phyloP scores from a whole-genome alignment of 441 rosid genomes.

The Kokia cookei region DNA sequence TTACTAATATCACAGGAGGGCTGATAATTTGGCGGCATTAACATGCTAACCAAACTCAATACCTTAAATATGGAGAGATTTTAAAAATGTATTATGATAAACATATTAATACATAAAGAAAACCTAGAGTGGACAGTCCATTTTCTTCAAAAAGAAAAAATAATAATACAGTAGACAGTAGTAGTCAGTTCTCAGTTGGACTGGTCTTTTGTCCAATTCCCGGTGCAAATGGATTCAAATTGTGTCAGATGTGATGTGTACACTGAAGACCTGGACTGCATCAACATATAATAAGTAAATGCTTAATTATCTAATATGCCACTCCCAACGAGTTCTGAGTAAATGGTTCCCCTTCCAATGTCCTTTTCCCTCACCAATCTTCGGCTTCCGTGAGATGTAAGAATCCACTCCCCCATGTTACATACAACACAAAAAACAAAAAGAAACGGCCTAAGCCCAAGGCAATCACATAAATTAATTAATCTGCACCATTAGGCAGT shows the following conservation, averaged over 20 bases:
- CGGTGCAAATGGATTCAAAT: constrained; percentile 46
- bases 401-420: not conserved
- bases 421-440: constrained; percentile 44
- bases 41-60: no score
- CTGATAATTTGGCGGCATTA: no score
- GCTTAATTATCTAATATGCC: not conserved
- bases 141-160: no score
- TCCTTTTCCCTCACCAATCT: constrained; percentile 27
- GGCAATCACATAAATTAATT: constrained; percentile 13
- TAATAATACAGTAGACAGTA: not conserved
- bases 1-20: no score
- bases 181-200: constrained; percentile 29
- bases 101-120: no score
- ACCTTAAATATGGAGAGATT: no score
- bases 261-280: not conserved
- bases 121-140: no score
- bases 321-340: constrained; percentile 13
- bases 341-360: constrained; percentile 34
- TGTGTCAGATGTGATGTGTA: constrained; percentile 37
- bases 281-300: not conserved
- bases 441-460: constrained; percentile 35
- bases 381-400: constrained; percentile 25
- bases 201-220: constrained; percentile 75
- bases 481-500: constrained; percentile 10
- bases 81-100: no score